These are phyloP conservation scores for Fusarium circinatum DNA, from an alignment of 2,329 filamentous ascomycete genomes.

Conservation along the genomic window DNA sequence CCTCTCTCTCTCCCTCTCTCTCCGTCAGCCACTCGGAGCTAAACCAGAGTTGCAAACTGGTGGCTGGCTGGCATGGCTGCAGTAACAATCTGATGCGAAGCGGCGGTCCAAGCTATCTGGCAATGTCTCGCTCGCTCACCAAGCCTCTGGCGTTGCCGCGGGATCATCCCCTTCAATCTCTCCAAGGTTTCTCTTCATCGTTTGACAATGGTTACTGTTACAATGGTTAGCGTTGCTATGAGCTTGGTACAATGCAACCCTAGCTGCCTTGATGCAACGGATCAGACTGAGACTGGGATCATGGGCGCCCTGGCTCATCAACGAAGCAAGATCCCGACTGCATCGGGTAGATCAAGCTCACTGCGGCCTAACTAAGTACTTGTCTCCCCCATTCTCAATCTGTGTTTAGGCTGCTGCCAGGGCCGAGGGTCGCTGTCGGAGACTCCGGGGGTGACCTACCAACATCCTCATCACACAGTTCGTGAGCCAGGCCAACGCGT, in stretches of 20 bases:
- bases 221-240: conserved; percentile 41
- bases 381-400: conserved; percentile 15
- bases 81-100: conserved; percentile 37
- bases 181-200: conserved; percentile 64
- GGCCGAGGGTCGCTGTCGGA: conserved; percentile 18
- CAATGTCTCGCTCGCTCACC: conserved; percentile 1
- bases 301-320: conserved; percentile 21
- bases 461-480: conserved; percentile 96
- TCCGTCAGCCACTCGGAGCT: conserved; percentile 23
- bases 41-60: conserved; percentile 28
- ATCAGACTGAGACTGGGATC: conserved; percentile 27
- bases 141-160: conserved; percentile 35
- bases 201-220: conserved; percentile 69
- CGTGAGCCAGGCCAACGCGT: conserved; percentile 88
- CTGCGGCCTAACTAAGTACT: conserved; percentile 21
- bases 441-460: conserved; percentile 65
- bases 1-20: conserved; percentile 5
- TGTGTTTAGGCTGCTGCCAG: conserved; percentile 15
- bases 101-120: conserved; percentile 34
- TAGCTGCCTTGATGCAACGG: conserved; percentile 16
- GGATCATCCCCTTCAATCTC: conserved; percentile 38
- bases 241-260: conserved; percentile 20
- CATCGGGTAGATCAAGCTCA: conserved; percentile 36
- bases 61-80: conserved; percentile 31
- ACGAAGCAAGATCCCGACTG: conserved; percentile 36